Evolutionary conservation across 441 rosid genomes (phyloP), one percentile per base, ranked within the genome.

Genomic region (Corymbia citriodora): DNA sequence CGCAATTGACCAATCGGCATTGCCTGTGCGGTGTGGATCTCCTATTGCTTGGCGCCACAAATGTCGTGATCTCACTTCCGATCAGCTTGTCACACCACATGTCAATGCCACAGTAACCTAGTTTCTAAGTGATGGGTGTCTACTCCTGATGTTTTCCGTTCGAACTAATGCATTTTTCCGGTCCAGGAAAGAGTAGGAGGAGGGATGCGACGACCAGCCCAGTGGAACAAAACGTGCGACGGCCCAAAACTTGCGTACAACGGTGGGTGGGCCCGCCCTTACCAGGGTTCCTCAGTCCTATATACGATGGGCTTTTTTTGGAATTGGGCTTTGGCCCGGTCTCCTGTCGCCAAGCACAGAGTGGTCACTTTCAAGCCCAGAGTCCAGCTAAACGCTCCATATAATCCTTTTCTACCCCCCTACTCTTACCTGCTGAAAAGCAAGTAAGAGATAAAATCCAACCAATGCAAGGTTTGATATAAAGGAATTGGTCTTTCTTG

Each of bases 321-420:
- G 16, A 5, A 10, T 21, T 40, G 83, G 83, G 17, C 83, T 21
- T 74, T 25, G 50, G 83, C 0, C 50, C n/a, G 50, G 27, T 40
- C 50, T 74, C 83, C 27, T 74, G 50, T 50, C 27, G 48, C 83
- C 13, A 48, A 45, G 83, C 50, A 40, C 83, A 74, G 29, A 21
- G 83, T 8, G 83, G 83, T 74, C 50, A 74, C n/a, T 74, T 74
- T 45, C 27, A 40, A 74, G 83, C 83, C 50, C 83, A 21, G 50
- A 74, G 50, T 25, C 8, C 40, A 74, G 83, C 83, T 74, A 74
- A 12, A 21, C 29, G 9, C 49, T 40, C 50, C 83, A 40, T 21
- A 40, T 40, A 21, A 40, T 40, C 29, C 29, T 11, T 3, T 0
- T 0, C 2, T 3, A 15, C 15, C 9, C 5, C 9, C 74, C 9